These are phyloP conservation scores for Pseudogymnoascus sp. DNA, from an alignment of 2,329 filamentous ascomycete genomes.

Conservation along the genomic window DNA sequence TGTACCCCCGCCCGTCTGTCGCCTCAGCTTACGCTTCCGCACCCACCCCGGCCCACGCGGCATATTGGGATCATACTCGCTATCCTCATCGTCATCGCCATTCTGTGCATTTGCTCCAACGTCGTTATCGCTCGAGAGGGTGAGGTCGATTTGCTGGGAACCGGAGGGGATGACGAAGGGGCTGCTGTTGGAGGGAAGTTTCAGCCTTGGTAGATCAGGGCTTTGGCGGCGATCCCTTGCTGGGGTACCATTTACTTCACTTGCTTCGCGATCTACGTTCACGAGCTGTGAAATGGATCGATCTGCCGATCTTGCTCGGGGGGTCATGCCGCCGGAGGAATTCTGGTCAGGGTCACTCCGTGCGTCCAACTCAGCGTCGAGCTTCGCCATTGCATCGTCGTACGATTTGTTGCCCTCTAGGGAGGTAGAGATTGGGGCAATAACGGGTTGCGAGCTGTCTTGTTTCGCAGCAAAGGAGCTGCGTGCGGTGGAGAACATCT, in stretches of 20 bases:
- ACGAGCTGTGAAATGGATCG: neutral
- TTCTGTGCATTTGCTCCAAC: slow-evolving; percentile 1
- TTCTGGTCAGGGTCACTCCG: slow-evolving; percentile 13
- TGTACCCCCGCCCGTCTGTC: slow-evolving; percentile 20
- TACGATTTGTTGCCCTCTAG: slow-evolving; percentile 30
- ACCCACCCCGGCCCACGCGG: slow-evolving; percentile 9
- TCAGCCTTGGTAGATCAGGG: neutral
- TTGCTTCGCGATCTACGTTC: neutral
- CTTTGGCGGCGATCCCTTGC: neutral
- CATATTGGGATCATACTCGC: slow-evolving; percentile 10
- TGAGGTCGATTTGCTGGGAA: slow-evolving; percentile 32
- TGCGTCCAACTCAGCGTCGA: slow-evolving; percentile 26
- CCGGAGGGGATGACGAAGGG: slow-evolving; percentile 29
- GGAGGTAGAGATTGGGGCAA: neutral
- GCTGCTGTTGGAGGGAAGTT: neutral
- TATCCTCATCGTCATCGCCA: slow-evolving; percentile 20
- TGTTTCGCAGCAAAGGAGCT: slow-evolving; percentile 22
- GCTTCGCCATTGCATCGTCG: slow-evolving; percentile 36
- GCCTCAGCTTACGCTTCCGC: slow-evolving; percentile 17
- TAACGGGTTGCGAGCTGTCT: slow-evolving; percentile 20
- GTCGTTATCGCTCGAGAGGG: slow-evolving; percentile 20
- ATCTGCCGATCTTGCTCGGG: slow-evolving; percentile 11
- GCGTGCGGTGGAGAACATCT: slow-evolving; percentile 10
- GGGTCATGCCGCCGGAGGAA: slow-evolving; percentile 19
- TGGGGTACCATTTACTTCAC: neutral